phyloP scores from a whole-genome alignment of 176 grass and related monocot genomes.

The Lolium rigidum region DNA sequence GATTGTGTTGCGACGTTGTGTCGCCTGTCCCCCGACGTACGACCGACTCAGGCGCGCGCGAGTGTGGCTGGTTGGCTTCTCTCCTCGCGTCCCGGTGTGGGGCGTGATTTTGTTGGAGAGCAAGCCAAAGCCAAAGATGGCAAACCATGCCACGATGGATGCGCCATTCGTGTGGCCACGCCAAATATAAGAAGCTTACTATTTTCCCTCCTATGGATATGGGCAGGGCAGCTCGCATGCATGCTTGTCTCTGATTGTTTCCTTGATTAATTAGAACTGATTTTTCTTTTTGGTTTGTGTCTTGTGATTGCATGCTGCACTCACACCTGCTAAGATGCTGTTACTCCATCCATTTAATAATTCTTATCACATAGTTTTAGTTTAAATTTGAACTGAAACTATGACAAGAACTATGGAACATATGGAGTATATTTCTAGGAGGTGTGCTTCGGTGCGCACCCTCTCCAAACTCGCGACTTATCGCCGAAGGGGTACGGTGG shows the following conservation, averaged over 20 bases:
- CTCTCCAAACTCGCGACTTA: too few species aligned
- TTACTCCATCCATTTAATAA: too few species aligned
- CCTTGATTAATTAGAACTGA: neutral
- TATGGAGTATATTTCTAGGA: too few species aligned
- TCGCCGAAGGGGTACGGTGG: too few species aligned
- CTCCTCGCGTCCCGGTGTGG: neutral
- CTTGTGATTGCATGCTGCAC: too few species aligned
- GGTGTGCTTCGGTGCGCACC: too few species aligned
- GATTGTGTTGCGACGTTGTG: neutral
- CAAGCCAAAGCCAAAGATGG: slow-evolving; percentile 54
- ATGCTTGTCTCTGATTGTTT: too few species aligned
- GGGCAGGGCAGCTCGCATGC: slow-evolving; percentile 6
- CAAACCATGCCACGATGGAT: neutral
- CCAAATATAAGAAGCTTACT: slow-evolving; percentile 49
- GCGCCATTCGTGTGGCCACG: slow-evolving; percentile 30
- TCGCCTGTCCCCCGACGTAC: slow-evolving; percentile 33
- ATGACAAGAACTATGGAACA: too few species aligned
- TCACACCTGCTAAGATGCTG: too few species aligned
- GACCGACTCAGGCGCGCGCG: neutral
- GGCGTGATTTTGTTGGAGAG: neutral
- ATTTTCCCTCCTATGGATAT: neutral
- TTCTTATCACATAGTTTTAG: too few species aligned
- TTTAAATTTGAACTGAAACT: too few species aligned
- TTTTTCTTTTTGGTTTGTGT: neutral
- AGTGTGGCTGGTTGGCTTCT: slow-evolving; percentile 1